Evolutionary conservation across 148 eudicot species (phyloP).

Genomic region (Gaultheria prostrata): DNA sequence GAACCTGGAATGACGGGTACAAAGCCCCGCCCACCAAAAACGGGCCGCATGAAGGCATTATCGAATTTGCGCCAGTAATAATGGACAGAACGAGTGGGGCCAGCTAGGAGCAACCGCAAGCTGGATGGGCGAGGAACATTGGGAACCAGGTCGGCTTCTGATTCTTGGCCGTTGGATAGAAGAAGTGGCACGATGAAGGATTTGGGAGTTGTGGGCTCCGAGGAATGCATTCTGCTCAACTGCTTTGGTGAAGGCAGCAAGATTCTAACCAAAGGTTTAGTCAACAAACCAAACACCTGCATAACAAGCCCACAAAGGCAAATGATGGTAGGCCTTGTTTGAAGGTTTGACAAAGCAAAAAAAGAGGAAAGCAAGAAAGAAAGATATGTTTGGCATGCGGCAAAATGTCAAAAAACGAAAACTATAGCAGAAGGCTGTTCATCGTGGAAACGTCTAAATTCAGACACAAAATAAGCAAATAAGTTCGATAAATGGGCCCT

Average conservation of each 20-base stretch:
- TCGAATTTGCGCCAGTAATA: slow-evolving; percentile 83
- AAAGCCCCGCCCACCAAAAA: slow-evolving; percentile 89
- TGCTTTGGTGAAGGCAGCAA: slow-evolving; percentile 45
- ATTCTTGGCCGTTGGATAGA: slow-evolving; percentile 33
- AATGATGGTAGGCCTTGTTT: not conserved
- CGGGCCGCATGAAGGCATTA: slow-evolving; percentile 78
- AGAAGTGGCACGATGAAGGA: slow-evolving; percentile 59
- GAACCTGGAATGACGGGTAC: slow-evolving; percentile 77
- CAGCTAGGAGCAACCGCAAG: slow-evolving; percentile 57
- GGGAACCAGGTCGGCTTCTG: slow-evolving; percentile 36
- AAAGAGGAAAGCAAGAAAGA: too few relatives aligned
- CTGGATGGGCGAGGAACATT: slow-evolving; percentile 49
- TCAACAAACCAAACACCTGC: slow-evolving; percentile 78
- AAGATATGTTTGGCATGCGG: not conserved
- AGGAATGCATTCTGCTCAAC: slow-evolving; percentile 26
- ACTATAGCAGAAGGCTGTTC: too few relatives aligned
- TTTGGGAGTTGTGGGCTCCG: slow-evolving; percentile 53
- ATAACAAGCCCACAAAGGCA: not conserved
- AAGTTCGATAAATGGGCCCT: not conserved
- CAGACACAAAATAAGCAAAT: too few relatives aligned
- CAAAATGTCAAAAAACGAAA: not conserved
- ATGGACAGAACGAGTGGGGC: slow-evolving; percentile 63
- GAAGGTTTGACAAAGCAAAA: not conserved
- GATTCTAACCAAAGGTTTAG: slow-evolving; percentile 59
- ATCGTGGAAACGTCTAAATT: not conserved